Evolutionary conservation across 129 eudicot species (phyloP).

Genomic region (Logfia minima): DNA sequence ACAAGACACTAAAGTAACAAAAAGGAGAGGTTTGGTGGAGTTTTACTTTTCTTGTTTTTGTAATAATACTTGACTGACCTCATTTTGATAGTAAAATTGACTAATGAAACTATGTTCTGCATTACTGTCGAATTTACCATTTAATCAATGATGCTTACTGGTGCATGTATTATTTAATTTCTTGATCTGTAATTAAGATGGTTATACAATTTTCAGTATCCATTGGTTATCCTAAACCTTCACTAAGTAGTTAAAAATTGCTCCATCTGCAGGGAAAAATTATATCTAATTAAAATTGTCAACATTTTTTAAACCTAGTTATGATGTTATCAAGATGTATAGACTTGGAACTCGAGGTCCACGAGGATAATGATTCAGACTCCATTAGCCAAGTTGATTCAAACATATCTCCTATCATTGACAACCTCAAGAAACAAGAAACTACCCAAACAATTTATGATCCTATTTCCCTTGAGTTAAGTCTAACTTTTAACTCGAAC

Average conservation of each 20-base stretch:
- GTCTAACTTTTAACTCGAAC: conserved; percentile 38
- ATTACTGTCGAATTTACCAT: too few species aligned
- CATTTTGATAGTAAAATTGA: too few species aligned
- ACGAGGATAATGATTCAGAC: conserved; percentile 36
- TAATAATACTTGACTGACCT: too few species aligned
- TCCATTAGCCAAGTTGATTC: conserved; percentile 48
- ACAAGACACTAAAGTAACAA: not conserved
- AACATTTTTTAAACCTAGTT: not conserved
- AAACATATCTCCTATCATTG: conserved; percentile 26
- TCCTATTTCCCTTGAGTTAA: conserved; percentile 44
- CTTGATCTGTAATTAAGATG: not conserved
- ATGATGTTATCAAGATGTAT: conserved; percentile 30
- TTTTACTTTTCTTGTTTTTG: not conserved
- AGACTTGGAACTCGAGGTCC: conserved; percentile 36
- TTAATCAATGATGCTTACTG: not conserved
- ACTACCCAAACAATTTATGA: conserved; percentile 3
- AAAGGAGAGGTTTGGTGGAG: not conserved
- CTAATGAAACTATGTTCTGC: too few species aligned
- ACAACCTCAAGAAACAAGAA: conserved; percentile 2
- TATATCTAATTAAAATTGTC: not conserved
- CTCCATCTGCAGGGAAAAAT: conserved; percentile 15
- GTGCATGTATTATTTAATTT: not conserved
- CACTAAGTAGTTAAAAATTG: conserved; percentile 5
- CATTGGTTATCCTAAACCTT: not conserved
- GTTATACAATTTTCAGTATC: not conserved